Evolutionary conservation across 2,329 filamentous ascomycete genomes (phyloP).

Genomic region (Ophiostoma pallidulum): DNA sequence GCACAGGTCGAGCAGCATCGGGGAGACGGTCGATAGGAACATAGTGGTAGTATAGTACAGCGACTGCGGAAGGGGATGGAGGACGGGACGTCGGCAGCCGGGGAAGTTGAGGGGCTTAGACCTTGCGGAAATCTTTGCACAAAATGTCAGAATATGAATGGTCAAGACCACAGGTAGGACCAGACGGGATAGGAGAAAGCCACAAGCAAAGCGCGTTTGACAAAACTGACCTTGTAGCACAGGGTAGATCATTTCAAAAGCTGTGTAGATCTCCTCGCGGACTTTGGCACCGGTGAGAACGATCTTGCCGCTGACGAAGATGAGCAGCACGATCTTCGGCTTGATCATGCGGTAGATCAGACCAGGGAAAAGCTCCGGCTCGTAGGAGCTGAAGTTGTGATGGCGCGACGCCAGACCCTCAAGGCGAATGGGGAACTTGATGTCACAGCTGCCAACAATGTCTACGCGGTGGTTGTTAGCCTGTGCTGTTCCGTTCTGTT

Average conservation of each 20-base stretch:
- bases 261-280: slow-evolving; percentile 94
- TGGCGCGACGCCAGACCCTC: slow-evolving; percentile 96
- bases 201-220: too few relatives aligned
- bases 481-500: too few relatives aligned
- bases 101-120: slow-evolving; percentile 26
- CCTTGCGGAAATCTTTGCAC: slow-evolving; percentile 48
- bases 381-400: slow-evolving; percentile 99
- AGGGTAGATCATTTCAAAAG: slow-evolving; percentile 95
- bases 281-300: slow-evolving; percentile 97
- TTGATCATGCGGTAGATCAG: slow-evolving; percentile 99
- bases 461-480: slow-evolving; percentile 29
- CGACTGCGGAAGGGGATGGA: not conserved
- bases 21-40: not conserved
- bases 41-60: slow-evolving; percentile 15
- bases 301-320: slow-evolving; percentile 97
- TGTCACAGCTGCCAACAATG: slow-evolving; percentile 96
- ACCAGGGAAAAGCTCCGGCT: slow-evolving; percentile 93
- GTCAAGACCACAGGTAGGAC: too few relatives aligned
- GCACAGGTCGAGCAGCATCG: not conserved
- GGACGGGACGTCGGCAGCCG: not conserved
- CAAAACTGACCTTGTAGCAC: slow-evolving; percentile 71
- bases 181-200: too few relatives aligned
- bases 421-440: slow-evolving; percentile 97
- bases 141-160: too few relatives aligned
- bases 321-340: slow-evolving; percentile 97